phyloP scores from a whole-genome alignment of 371 early-diverging fungal species.

The Mortierella sp. region DNA sequence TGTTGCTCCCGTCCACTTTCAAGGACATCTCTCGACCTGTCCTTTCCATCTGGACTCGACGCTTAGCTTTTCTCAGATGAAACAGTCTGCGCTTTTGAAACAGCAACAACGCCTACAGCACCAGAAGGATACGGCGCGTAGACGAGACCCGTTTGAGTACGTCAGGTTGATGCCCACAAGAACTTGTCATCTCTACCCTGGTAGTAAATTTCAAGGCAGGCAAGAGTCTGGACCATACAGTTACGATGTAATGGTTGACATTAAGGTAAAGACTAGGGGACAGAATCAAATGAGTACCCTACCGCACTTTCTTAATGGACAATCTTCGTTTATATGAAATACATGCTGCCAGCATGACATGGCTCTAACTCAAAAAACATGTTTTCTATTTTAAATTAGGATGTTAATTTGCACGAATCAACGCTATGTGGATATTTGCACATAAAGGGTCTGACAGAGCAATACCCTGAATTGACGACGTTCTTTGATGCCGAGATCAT shows the following conservation, averaged over 20 bases:
- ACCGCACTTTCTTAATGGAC: conserved; percentile 11
- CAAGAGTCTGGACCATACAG: conserved; percentile 75
- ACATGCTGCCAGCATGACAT: no score
- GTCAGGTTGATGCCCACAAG: conserved; percentile 23
- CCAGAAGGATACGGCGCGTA: neutral
- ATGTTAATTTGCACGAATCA: conserved; percentile 80
- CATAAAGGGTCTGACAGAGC: conserved; percentile 84
- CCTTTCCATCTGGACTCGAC: conserved; percentile 1
- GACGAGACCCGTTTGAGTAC: conserved; percentile 30
- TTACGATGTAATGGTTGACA: conserved; percentile 81
- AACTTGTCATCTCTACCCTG: conserved; percentile 70
- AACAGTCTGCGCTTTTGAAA: conserved; percentile 21
- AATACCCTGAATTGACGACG: conserved; percentile 85
- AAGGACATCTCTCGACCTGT: conserved; percentile 26
- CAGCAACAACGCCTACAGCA: conserved; percentile 17
- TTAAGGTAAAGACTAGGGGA: conserved; percentile 68
- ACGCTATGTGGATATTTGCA: conserved; percentile 84
- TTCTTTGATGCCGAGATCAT: conserved; percentile 86
- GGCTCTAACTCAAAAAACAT: neutral
- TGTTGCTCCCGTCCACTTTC: conserved; percentile 13
- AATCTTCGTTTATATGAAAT: neutral
- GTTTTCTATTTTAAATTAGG: conserved; percentile 60
- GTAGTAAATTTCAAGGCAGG: conserved; percentile 76
- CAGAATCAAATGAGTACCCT: neutral
- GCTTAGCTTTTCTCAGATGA: conserved; percentile 14